These are phyloP conservation scores for Syncephalis plumigaleata DNA, from an alignment of 371 early-diverging fungal species.

Conservation along the genomic window DNA sequence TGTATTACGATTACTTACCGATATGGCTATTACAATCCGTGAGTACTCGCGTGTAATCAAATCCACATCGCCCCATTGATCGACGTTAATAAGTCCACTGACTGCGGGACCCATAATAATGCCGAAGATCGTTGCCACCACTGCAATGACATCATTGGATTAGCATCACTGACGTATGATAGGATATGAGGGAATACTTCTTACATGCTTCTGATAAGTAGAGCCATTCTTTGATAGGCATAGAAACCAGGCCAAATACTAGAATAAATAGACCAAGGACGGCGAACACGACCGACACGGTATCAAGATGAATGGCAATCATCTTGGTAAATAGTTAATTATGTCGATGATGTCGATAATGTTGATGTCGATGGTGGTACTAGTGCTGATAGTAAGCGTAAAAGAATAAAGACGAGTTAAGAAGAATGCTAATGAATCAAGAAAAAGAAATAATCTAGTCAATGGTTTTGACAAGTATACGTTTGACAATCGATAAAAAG, in stretches of 20 bases:
- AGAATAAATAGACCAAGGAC: slow-evolving; percentile 72
- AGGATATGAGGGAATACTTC: slow-evolving; percentile 9
- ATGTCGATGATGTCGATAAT: no score
- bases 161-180: background rate
- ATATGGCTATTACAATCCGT: slow-evolving; percentile 63
- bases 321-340: no score
- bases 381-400: no score
- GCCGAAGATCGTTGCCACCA: slow-evolving; percentile 77
- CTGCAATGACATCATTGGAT: slow-evolving; percentile 10
- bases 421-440: no score
- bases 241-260: slow-evolving; percentile 73
- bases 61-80: slow-evolving; percentile 23
- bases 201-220: slow-evolving; percentile 82
- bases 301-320: background rate
- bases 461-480: no score
- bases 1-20: slow-evolving; percentile 27
- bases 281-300: slow-evolving; percentile 8
- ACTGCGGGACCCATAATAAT: slow-evolving; percentile 67
- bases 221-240: slow-evolving; percentile 78
- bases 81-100: slow-evolving; percentile 39
- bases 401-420: no score
- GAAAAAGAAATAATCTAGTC: no score
- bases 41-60: slow-evolving; percentile 47
- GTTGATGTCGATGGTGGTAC: no score
- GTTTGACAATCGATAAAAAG: no score